Evolutionary conservation across 129 eudicot genomes (phyloP), one percentile per base, ranked within the genome.

Genomic region (Kitagawia praeruptora): DNA sequence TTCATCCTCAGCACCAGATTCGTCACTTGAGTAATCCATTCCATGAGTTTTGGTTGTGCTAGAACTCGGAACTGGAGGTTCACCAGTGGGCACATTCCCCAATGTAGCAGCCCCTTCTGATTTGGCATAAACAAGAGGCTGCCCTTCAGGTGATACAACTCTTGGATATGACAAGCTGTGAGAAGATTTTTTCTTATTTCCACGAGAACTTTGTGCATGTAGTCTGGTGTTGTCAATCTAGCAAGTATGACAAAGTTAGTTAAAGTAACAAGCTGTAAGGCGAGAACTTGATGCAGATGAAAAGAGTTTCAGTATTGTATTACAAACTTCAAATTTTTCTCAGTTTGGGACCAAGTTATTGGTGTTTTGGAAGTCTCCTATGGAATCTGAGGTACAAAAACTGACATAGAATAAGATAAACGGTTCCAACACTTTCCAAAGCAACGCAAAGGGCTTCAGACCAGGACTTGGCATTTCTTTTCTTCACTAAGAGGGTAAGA

Each of bases 1-100:
- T 75, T 92, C 97, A 74, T 94, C 97, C 84, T 94, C 98, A 28
- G 75, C 84, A 41, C 95, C 93, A 73, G 97, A 91, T 73, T 92
- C 98, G 48, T 92, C 97, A 70, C 97, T 95, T 18, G 97, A 95
- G 69, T 80, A 88, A 44, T 85, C 88, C 80, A 75, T 70, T 48
- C 58, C 80, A 28, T 42, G 81, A 28, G 69, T 75, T 9, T 82
- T 81, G 74, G 61, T 84, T 78, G 76, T 46, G 56, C 69, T 53
- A 45, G 79, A 48, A 67, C 76, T 78, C 61, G 71, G 58, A 75
- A 70, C 75, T n/a, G 77, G 80, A 54, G 53, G 76, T 27, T 54
- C 25, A n/a, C 28, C 67, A 44, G 27, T 16, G 56, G 76, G 58
- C 23, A 72, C 80, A 77, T 82, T 87, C 71, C 86, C 73, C 74